A percentile compares a stretch with the other conserved stretches of the same genome.
These are phyloP conservation scores for Raddia distichophylla DNA, from an alignment of 176 grass and related monocot genomes.

Conservation along the genomic window DNA sequence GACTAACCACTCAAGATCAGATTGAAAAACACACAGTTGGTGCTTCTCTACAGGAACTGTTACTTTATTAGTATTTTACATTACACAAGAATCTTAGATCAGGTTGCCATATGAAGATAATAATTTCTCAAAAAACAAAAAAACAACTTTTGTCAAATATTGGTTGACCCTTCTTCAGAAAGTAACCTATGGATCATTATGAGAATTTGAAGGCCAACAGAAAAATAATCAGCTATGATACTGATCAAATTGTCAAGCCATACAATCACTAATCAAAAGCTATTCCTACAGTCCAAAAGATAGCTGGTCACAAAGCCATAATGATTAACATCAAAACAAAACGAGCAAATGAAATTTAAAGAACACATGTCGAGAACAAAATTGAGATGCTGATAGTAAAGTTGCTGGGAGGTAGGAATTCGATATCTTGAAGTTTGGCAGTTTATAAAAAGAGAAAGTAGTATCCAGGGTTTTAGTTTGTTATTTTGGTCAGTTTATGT, in stretches of 20 bases:
- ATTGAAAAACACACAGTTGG: neutral
- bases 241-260: neutral
- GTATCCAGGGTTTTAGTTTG: no score
- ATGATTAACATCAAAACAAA: neutral
- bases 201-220: neutral
- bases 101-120: neutral
- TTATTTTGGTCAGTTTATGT: no score
- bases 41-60: neutral
- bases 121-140: neutral
- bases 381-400: neutral
- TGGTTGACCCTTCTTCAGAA: neutral
- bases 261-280: neutral
- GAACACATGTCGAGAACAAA: neutral
- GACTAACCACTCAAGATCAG: neutral
- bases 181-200: neutral
- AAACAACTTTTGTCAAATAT: constrained; percentile 5
- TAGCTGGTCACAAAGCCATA: constrained; percentile 17
- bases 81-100: neutral
- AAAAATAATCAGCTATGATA: neutral
- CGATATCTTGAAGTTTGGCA: no score
- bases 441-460: no score
- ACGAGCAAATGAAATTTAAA: constrained; percentile 5
- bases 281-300: neutral
- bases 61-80: constrained; percentile 1
- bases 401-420: no score